Evolutionary conservation across 2,329 filamentous ascomycete genomes (phyloP).

Genomic region (Pseudogymnoascus sp.): DNA sequence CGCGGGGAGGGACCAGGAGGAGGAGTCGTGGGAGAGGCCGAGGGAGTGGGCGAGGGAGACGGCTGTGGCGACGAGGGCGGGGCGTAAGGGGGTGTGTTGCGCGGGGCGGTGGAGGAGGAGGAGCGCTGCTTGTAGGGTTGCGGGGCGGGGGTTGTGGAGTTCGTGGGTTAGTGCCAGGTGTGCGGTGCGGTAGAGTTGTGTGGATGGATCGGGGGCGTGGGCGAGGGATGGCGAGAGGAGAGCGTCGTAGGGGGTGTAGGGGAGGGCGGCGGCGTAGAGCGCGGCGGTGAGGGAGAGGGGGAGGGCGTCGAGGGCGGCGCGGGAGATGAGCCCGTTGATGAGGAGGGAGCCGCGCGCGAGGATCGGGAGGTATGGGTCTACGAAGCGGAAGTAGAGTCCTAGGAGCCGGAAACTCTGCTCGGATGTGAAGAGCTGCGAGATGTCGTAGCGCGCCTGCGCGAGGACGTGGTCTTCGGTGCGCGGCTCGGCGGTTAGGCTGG

Average conservation of each 20-base stretch:
- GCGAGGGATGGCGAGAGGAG: slow-evolving; percentile 27
- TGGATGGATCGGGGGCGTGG: slow-evolving; percentile 25
- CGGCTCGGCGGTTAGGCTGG: slow-evolving; percentile 26
- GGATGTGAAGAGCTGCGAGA: slow-evolving; percentile 25
- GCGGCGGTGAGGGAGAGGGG: slow-evolving; percentile 34
- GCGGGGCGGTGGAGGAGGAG: slow-evolving; percentile 29
- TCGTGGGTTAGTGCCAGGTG: slow-evolving; percentile 29
- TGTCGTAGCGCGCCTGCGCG: slow-evolving; percentile 21
- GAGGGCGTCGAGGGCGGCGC: slow-evolving; percentile 28
- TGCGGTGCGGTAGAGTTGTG: slow-evolving; percentile 27
- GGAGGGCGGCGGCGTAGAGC: slow-evolving; percentile 38
- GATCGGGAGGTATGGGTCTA: slow-evolving; percentile 39
- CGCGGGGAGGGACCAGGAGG: slow-evolving; percentile 26
- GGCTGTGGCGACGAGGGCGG: slow-evolving; percentile 28
- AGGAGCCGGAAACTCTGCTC: slow-evolving; percentile 33
- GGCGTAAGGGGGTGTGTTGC: slow-evolving; percentile 30
- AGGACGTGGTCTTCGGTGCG: slow-evolving; percentile 25
- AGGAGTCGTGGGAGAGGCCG: slow-evolving; percentile 27
- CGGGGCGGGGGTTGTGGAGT: slow-evolving; percentile 28
- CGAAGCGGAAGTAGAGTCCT: slow-evolving; percentile 35
- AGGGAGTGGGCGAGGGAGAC: slow-evolving; percentile 29
- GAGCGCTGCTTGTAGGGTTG: slow-evolving; percentile 30
- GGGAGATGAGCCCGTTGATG: slow-evolving; percentile 20
- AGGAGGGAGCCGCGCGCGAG: slow-evolving; percentile 31
- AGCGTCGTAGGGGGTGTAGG: slow-evolving; percentile 38